Evolutionary conservation across 164 flowering plant species (phyloP), one percentile per base, ranked within the genome.

Genomic region (Malania oleifera): DNA sequence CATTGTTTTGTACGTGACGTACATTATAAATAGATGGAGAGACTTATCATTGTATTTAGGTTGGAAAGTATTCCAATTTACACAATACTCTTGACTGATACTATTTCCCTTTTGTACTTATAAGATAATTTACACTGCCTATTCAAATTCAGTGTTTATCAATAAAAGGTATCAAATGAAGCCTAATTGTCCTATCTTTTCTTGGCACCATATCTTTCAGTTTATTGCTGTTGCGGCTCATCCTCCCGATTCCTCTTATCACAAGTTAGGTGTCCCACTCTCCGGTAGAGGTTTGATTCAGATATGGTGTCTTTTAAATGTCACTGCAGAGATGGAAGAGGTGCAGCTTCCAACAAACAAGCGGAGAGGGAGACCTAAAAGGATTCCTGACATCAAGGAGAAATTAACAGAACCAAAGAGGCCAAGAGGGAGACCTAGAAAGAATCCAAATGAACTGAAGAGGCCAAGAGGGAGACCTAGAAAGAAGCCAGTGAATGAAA

Each of bases 171-270:
- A n/a, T n/a, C n/a, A n/a, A n/a, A n/a, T n/a, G n/a, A n/a, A n/a
- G n/a, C n/a, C 18, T 17, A 17, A 4, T 43, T 43, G 22, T 0
- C 5, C 22, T 43, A 12, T 6, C 46, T 43, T 43, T 43, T 43
- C 7, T 22, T 43, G 46, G 22, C 18, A 38, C 18, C 22, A 57
- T 51, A 1, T 47, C 26, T 68, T 62, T 62, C 77, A 95, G 98
- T 91, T 87, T 70, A 67, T 95, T 68, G 98, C 99, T 49, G 85
- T 95, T 79, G 78, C 96, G 72, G 90, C 93, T 65, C 98, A 95
- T 77, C 98, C 99, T 52, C 96, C 98, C 44, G 96, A 79, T 34
- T 84, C 90, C 46, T 82, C 92, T 52, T 84, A 82, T 80, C 96
- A 95, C 82, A 84, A 82, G 75, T 60, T 91, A 28, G 99, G 96